A percentile compares a stretch with the other conserved stretches of the same genome.
Evolutionary conservation across 441 rosid genomes (phyloP).

Genomic region (Populus hybrid): DNA sequence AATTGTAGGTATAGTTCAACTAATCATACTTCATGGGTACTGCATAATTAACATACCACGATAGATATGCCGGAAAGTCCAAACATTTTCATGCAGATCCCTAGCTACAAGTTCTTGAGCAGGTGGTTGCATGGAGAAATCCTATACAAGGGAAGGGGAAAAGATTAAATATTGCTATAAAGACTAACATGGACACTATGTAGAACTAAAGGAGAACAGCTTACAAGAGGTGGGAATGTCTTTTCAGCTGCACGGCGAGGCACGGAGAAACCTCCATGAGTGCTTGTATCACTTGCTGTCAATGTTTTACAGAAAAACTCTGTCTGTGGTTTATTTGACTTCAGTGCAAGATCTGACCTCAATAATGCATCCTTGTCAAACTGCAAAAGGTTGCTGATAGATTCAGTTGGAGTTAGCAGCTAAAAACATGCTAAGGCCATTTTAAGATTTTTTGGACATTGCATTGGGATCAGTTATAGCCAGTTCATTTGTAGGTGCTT

Average conservation of each 20-base stretch:
- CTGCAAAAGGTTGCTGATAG: conserved; percentile 44
- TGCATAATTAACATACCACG: conserved; percentile 48
- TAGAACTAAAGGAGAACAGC: conserved; percentile 14
- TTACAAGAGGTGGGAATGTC: conserved; percentile 84
- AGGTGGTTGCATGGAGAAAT: conserved; percentile 90
- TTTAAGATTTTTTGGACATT: not conserved
- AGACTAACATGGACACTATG: conserved; percentile 1
- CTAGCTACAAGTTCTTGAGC: conserved; percentile 83
- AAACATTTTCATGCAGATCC: conserved; percentile 80
- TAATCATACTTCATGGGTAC: not conserved
- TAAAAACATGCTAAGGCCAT: conserved; percentile 13
- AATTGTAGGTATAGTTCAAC: conserved; percentile 2
- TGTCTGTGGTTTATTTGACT: conserved; percentile 59
- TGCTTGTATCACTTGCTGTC: conserved; percentile 43
- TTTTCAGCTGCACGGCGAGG: conserved; percentile 98
- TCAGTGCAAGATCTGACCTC: conserved; percentile 80
- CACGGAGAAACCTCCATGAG: conserved; percentile 97
- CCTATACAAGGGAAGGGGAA: conserved; percentile 40
- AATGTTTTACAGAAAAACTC: conserved; percentile 91
- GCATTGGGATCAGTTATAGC: not conserved
- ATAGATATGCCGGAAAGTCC: conserved; percentile 93
- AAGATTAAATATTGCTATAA: conserved; percentile 12
- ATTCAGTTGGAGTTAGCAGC: conserved; percentile 27
- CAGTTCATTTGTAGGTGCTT: conserved; percentile 9
- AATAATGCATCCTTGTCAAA: conserved; percentile 81